phyloP scores from a whole-genome alignment of 225 moss, liverwort and hornwort species.

The Anthoceros angustus region DNA sequence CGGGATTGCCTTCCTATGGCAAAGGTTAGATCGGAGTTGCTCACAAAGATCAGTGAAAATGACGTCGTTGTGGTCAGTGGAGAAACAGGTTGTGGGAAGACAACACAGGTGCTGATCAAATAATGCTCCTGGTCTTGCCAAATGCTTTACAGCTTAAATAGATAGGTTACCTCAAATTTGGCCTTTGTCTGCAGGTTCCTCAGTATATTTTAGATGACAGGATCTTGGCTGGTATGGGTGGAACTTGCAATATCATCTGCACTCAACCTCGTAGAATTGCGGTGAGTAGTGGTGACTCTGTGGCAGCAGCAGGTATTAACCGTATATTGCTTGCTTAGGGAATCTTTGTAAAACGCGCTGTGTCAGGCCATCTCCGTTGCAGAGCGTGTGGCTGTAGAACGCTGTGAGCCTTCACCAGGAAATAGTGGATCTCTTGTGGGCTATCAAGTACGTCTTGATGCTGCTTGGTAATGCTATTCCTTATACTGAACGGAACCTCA shows the following conservation, averaged over 20 bases:
- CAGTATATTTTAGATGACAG: conserved; percentile 94
- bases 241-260: conserved; percentile 93
- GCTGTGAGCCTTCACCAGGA: conserved; percentile 86
- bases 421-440: conserved; percentile 78
- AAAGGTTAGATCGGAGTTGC: conserved; percentile 48
- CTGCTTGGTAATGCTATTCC: conserved; percentile 47
- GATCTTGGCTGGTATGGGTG: conserved; percentile 63
- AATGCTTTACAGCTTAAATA: neutral
- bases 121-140: too few relatives aligned
- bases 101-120: conserved; percentile 51
- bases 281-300: conserved; percentile 22
- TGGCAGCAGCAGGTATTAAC: neutral
- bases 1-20: conserved; percentile 76
- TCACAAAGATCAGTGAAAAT: conserved; percentile 48
- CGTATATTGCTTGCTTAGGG: neutral
- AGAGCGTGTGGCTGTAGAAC: conserved; percentile 92
- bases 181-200: conserved; percentile 45
- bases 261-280: conserved; percentile 99
- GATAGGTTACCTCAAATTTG: neutral
- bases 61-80: conserved; percentile 92
- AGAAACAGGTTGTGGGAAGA: conserved; percentile 98
- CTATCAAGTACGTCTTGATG: conserved; percentile 95
- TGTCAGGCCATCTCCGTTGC: conserved; percentile 87
- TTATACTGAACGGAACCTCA: neutral
- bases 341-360: neutral